phyloP scores from a whole-genome alignment of 257 asterid genomes.

The Anisodus acutangulus region DNA sequence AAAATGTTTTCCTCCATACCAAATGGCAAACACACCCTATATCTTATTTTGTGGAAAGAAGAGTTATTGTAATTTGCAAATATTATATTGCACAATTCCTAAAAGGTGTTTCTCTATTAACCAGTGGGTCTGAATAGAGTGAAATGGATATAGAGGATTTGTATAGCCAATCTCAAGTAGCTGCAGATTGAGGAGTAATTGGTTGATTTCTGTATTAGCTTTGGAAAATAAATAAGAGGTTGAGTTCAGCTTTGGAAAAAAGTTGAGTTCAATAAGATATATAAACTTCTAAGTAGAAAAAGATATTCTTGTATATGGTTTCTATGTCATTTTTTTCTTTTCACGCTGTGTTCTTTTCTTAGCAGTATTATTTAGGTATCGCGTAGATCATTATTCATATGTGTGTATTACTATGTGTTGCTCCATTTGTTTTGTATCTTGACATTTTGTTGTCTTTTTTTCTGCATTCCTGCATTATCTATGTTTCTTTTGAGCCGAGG shows the following conservation, averaged over 20 bases:
- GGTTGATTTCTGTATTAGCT: neutral
- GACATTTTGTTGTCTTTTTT: no score
- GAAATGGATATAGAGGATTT: no score
- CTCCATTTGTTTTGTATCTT: no score
- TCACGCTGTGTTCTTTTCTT: no score
- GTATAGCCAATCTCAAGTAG: neutral
- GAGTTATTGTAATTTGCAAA: neutral
- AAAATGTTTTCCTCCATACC: no score
- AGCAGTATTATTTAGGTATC: no score
- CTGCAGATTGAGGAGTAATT: neutral
- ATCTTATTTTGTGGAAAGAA: neutral
- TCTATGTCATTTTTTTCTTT: neutral
- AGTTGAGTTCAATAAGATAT: neutral
- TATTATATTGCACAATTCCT: neutral
- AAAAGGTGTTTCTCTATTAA: neutral
- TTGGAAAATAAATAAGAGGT: neutral
- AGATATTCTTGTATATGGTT: neutral
- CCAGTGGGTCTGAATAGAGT: no score
- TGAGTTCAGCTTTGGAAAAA: neutral
- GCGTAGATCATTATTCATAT: no score
- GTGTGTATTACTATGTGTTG: no score
- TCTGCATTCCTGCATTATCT: no score
- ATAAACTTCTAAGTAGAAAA: neutral
- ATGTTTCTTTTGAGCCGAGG: no score
- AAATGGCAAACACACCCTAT: no score